Evolutionary conservation across 164 flowering plant species (phyloP).

Genomic region (Houttuynia cordata): DNA sequence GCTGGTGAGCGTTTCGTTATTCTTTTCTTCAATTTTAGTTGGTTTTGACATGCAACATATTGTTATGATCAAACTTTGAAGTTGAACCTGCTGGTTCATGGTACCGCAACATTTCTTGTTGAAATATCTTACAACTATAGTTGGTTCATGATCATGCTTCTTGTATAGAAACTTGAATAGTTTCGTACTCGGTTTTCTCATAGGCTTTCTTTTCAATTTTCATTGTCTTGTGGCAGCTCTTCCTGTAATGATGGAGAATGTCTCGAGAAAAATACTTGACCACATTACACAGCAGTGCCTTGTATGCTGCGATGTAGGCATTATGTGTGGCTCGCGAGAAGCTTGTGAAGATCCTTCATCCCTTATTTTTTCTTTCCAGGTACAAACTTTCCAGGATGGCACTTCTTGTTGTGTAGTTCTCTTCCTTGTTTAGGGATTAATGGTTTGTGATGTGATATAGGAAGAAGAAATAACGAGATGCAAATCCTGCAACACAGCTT

Average conservation of each 20-base stretch:
- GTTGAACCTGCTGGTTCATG: too few relatives aligned
- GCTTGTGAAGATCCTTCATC: constrained; percentile 77
- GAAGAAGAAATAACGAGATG: constrained; percentile 63
- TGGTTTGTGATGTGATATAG: constrained; percentile 14
- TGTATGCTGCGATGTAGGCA: constrained; percentile 80
- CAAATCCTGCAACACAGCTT: constrained; percentile 43
- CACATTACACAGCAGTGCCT: constrained; percentile 92
- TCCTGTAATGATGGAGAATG: constrained; percentile 67
- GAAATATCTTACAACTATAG: too few relatives aligned
- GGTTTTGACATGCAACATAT: background rate
- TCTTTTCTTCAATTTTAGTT: background rate
- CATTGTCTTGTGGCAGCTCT: constrained; percentile 37
- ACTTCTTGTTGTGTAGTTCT: background rate
- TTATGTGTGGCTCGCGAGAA: constrained; percentile 76
- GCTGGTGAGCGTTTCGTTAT: constrained; percentile 38
- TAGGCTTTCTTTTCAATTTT: background rate
- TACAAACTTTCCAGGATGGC: constrained; percentile 9
- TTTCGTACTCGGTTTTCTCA: too few relatives aligned
- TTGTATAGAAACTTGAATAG: too few relatives aligned
- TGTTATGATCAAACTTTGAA: background rate
- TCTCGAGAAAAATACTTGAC: constrained; percentile 58
- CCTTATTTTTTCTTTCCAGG: constrained; percentile 96
- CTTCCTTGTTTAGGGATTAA: background rate
- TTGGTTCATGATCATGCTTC: too few relatives aligned
- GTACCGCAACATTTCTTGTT: too few relatives aligned